These are phyloP conservation scores for Huntiella moniliformis DNA, from an alignment of 2,329 filamentous ascomycete species.

Conservation along the genomic window DNA sequence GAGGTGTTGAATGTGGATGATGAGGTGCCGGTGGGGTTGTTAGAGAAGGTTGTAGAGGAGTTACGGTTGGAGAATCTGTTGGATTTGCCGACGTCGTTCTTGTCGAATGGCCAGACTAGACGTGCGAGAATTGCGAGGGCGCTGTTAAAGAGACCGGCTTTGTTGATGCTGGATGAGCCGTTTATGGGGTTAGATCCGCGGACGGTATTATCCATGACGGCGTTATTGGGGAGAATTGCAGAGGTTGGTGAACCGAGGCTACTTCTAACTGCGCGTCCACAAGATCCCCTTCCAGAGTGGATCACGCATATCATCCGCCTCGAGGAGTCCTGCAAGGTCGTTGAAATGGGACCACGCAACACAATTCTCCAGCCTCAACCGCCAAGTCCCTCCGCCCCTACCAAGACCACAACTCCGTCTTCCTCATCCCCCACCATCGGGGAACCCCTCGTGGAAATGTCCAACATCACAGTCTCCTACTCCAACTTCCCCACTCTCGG, in stretches of 20 bases:
- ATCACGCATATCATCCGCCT: constrained; percentile 68
- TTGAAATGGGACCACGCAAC: constrained; percentile 44
- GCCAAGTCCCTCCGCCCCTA: constrained; percentile 25
- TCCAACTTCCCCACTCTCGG: constrained; percentile 60
- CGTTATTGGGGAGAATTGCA: constrained; percentile 50
- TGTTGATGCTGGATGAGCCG: constrained; percentile 77
- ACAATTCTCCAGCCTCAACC: constrained; percentile 37
- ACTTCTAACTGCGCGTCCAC: constrained; percentile 60
- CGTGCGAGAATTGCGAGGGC: constrained; percentile 77
- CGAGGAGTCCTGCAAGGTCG: constrained; percentile 45
- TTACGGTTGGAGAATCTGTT: constrained; percentile 51
- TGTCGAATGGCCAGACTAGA: constrained; percentile 86
- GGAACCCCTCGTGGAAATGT: constrained; percentile 69
- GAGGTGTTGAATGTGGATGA: constrained; percentile 25
- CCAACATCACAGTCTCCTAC: constrained; percentile 66
- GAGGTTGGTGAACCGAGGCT: constrained; percentile 49
- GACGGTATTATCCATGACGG: constrained; percentile 53
- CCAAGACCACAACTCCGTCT: constrained; percentile 22
- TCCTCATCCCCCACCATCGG: constrained; percentile 46
- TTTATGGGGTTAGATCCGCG: constrained; percentile 92
- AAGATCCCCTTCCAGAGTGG: constrained; percentile 79
- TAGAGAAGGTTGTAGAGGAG: constrained; percentile 48
- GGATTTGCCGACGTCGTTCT: constrained; percentile 65
- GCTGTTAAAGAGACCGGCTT: constrained; percentile 56
- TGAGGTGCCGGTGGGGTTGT: constrained; percentile 27